phyloP scores from a whole-genome alignment of 1,284 basidiomycete genomes.

The Volvariella volvacea region DNA sequence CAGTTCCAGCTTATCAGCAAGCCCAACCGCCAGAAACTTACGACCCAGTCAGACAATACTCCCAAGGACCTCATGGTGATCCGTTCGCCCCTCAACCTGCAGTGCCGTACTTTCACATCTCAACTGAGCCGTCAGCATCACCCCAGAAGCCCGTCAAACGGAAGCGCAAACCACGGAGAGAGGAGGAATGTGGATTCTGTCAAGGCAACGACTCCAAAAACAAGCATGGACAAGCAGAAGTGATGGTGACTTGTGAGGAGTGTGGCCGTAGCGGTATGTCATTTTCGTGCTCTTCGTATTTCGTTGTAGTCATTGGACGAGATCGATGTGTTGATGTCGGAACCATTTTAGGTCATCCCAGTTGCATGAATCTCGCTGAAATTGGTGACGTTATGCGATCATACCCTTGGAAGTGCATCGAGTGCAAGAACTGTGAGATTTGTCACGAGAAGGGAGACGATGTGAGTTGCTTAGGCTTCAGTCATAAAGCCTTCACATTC shows the following conservation, averaged over 20 bases:
- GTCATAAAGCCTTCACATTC: conserved; percentile 5
- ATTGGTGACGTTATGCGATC: conserved; percentile 48
- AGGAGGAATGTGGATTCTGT: conserved; percentile 65
- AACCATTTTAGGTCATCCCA: conserved; percentile 60
- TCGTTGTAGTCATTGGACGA: conserved; percentile 8
- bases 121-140: conserved; percentile 25
- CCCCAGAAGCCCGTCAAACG: conserved; percentile 41
- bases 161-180: conserved; percentile 45
- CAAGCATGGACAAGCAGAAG: conserved; percentile 46
- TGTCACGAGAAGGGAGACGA: conserved; percentile 86
- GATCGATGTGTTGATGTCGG: conserved; percentile 4
- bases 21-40: conserved; percentile 18
- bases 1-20: conserved; percentile 16
- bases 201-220: conserved; percentile 53
- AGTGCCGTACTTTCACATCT: conserved; percentile 41
- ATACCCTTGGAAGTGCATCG: conserved; percentile 87
- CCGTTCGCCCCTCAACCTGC: conserved; percentile 64
- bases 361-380: conserved; percentile 60
- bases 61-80: conserved; percentile 72
- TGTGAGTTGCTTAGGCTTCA: conserved; percentile 45
- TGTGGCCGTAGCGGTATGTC: conserved; percentile 48
- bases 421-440: conserved; percentile 92
- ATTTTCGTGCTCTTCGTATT: conserved; percentile 7
- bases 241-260: conserved; percentile 64
- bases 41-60: conserved; percentile 39